A percentile compares a stretch with the other conserved stretches of the same genome.
These are phyloP conservation scores for Digitaria exilis DNA, from an alignment of 202 grass and related monocot genomes.

Conservation along the genomic window DNA sequence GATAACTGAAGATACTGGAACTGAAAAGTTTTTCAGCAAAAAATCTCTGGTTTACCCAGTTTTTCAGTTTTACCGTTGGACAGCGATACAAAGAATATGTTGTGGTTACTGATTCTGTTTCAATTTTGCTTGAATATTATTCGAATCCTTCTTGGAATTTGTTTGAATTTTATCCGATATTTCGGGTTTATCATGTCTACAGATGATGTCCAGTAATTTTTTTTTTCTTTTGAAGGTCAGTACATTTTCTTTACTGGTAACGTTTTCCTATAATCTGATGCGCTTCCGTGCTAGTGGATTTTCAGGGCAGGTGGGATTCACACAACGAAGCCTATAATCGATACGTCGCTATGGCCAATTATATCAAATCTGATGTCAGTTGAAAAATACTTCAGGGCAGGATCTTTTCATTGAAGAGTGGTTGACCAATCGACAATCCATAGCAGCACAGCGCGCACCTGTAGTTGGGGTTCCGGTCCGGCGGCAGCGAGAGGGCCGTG, in stretches of 20 bases:
- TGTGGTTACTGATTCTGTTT: not conserved
- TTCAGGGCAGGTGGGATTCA: not conserved
- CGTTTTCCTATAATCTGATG: not conserved
- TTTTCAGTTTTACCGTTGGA: not conserved
- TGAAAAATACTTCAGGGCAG: not conserved
- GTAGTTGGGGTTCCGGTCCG: slow-evolving; percentile 64
- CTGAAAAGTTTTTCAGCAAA: not conserved
- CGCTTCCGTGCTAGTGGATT: not conserved
- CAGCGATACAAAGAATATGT: not conserved
- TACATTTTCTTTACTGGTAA: not conserved
- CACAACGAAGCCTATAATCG: not conserved
- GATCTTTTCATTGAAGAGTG: not conserved
- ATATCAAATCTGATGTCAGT: too few relatives aligned
- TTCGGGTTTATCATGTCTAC: not conserved
- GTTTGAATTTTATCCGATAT: not conserved
- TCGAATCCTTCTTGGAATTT: not conserved
- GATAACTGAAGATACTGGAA: not conserved
- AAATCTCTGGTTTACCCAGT: not conserved
- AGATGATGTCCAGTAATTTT: not conserved
- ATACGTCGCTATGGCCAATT: not conserved
- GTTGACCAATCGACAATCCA: not conserved
- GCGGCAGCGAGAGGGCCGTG: slow-evolving; percentile 49
- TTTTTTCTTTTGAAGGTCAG: too few relatives aligned
- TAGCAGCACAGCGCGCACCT: slow-evolving; percentile 27
- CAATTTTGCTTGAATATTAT: not conserved